Evolutionary conservation across 176 grass and related monocot genomes (phyloP).

Genomic region (Carex kokanica): DNA sequence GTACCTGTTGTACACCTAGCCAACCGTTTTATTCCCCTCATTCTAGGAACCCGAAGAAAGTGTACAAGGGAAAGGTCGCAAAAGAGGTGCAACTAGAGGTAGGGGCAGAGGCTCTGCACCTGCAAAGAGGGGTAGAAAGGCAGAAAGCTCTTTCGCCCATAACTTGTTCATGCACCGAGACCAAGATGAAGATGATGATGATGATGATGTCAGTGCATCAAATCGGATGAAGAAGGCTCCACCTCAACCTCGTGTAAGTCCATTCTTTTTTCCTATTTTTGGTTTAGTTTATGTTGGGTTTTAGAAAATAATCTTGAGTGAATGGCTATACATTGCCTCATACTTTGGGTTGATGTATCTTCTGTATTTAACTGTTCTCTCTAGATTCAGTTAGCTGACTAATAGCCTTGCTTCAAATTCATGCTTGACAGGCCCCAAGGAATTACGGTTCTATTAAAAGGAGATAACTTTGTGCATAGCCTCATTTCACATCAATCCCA

Average conservation of each 20-base stretch:
- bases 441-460: slow-evolving; percentile 71
- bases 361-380: neutral
- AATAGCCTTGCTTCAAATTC: neutral
- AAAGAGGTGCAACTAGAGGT: slow-evolving; percentile 48
- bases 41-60: slow-evolving; percentile 51
- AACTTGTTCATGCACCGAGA: slow-evolving; percentile 31
- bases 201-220: slow-evolving; percentile 35
- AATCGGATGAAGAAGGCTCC: slow-evolving; percentile 40
- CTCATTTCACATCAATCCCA: neutral
- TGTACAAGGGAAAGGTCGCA: slow-evolving; percentile 33
- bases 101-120: slow-evolving; percentile 38
- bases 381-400: neutral
- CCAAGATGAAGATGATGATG: slow-evolving; percentile 52
- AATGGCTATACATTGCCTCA: neutral
- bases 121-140: slow-evolving; percentile 56
- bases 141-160: slow-evolving; percentile 46
- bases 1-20: neutral
- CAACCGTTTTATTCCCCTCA: neutral
- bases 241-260: slow-evolving; percentile 50
- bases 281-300: neutral
- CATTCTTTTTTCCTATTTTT: neutral
- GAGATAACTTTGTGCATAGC: slow-evolving; percentile 30
- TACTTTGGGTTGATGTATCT: neutral
- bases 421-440: slow-evolving; percentile 44
- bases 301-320: neutral